Evolutionary conservation across 768 basidiomycete species (phyloP).

Genomic region (Tricholoma flavovirens): DNA sequence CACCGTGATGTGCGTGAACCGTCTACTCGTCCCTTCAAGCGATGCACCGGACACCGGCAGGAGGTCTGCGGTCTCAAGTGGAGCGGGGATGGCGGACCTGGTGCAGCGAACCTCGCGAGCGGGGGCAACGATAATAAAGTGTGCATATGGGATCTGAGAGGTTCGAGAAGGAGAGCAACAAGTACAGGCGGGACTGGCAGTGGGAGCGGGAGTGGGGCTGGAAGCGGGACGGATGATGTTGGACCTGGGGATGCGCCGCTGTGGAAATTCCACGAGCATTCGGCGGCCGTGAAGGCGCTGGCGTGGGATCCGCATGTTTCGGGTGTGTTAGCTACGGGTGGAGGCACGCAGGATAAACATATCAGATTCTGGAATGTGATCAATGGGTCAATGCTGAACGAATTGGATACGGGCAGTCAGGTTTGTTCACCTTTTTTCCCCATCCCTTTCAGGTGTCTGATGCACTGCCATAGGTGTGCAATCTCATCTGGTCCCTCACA

Average conservation of each 20-base stretch:
- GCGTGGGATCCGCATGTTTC: conserved; percentile 97
- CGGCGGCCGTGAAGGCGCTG: conserved; percentile 95
- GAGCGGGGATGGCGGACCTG: conserved; percentile 50
- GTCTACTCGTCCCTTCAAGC: conserved; percentile 57
- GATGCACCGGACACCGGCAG: conserved; percentile 74
- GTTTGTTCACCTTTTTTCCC: conserved; percentile 36
- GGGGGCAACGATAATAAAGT: conserved; percentile 99
- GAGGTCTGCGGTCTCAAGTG: conserved; percentile 96
- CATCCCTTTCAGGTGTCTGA: conserved; percentile 11
- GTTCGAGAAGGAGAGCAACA: conserved; percentile 21
- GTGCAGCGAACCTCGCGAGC: conserved; percentile 66
- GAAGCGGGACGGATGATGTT: conserved; percentile 23
- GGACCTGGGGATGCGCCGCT: conserved; percentile 56
- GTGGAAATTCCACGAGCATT: conserved; percentile 95
- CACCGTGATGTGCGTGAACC: conserved; percentile 89
- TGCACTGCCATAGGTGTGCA: conserved; percentile 67
- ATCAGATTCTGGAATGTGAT: conserved; percentile 96
- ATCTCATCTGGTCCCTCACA: conserved; percentile 92
- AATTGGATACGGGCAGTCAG: conserved; percentile 94
- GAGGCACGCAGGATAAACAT: conserved; percentile 98
- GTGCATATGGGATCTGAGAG: conserved; percentile 91
- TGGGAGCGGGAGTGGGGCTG: conserved; percentile 12
- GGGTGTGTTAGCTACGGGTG: conserved; percentile 89
- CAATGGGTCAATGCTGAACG: conserved; percentile 77
- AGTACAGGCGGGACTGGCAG: conserved; percentile 19